Conservation (phyloP, 2,329 filamentous ascomycete genomes). For the Triangularia verruculosa region DNA sequence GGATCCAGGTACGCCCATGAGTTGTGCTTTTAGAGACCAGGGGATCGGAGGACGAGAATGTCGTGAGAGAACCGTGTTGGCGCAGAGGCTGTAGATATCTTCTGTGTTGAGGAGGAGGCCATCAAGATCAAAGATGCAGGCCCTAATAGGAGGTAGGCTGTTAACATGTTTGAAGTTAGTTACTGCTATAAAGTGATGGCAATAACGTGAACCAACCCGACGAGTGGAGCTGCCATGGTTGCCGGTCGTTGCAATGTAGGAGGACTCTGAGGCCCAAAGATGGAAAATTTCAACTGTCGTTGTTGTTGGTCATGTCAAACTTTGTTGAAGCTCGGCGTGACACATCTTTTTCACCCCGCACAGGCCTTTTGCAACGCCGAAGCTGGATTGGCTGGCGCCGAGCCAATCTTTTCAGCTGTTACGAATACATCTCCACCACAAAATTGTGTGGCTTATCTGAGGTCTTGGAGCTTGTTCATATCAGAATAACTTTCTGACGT, state of each 20-base stretch:
- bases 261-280: too few species aligned
- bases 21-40: conserved; percentile 86
- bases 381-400: not conserved
- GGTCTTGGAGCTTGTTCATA: not conserved
- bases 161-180: not conserved
- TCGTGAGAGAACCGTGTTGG: conserved; percentile 74
- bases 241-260: too few species aligned
- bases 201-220: too few species aligned
- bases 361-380: not conserved
- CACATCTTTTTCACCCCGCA: not conserved
- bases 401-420: not conserved
- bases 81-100: conserved; percentile 78
- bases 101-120: conserved; percentile 91
- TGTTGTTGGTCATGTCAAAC: not conserved
- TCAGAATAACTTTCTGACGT: too few species aligned
- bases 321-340: not conserved
- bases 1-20: conserved; percentile 61
- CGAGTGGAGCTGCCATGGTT: too few species aligned
- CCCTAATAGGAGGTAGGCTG: conserved; percentile 67
- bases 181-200: not conserved
- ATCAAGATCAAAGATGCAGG: conserved; percentile 98
- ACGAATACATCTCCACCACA: not conserved
- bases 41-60: conserved; percentile 74
- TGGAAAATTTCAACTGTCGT: too few species aligned
- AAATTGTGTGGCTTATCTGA: not conserved